Percentiles rank a stretch among this genome's conserved stretches.
These are phyloP conservation scores for Russula sp. DNA, from an alignment of 768 basidiomycete genomes.

Conservation along the genomic window DNA sequence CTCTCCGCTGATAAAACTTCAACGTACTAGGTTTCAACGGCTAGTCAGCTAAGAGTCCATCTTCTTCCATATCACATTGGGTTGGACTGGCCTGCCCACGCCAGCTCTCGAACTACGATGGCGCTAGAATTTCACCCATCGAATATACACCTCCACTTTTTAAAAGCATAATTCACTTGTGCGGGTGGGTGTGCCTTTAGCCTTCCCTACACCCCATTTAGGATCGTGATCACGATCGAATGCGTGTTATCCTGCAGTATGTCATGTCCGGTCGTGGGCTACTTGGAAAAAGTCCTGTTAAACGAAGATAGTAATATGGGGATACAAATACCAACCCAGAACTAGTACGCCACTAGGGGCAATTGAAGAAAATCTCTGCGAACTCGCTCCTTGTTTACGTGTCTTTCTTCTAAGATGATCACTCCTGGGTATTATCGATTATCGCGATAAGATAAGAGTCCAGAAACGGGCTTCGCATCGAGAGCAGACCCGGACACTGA, in stretches of 20 bases:
- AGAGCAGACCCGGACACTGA: neutral
- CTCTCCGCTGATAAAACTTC: neutral
- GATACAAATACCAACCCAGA: no score
- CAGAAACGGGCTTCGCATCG: neutral
- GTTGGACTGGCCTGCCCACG: no score
- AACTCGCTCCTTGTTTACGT: neutral
- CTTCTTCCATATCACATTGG: neutral
- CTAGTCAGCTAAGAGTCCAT: neutral
- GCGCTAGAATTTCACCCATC: neutral
- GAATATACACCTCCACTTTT: neutral
- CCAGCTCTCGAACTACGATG: neutral
- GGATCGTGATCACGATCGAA: neutral
- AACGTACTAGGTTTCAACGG: neutral
- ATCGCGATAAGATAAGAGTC: neutral
- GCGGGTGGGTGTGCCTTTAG: neutral
- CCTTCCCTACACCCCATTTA: neutral
- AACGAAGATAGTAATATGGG: neutral
- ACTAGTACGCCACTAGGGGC: neutral
- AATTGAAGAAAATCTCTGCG: neutral
- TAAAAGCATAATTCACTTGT: neutral
- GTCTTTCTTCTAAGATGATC: neutral
- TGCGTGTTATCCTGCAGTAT: neutral
- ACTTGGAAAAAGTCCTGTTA: neutral
- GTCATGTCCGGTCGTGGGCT: neutral
- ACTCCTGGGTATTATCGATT: neutral